phyloP scores from a whole-genome alignment of 768 basidiomycete species.

The Naganishia onofrii region DNA sequence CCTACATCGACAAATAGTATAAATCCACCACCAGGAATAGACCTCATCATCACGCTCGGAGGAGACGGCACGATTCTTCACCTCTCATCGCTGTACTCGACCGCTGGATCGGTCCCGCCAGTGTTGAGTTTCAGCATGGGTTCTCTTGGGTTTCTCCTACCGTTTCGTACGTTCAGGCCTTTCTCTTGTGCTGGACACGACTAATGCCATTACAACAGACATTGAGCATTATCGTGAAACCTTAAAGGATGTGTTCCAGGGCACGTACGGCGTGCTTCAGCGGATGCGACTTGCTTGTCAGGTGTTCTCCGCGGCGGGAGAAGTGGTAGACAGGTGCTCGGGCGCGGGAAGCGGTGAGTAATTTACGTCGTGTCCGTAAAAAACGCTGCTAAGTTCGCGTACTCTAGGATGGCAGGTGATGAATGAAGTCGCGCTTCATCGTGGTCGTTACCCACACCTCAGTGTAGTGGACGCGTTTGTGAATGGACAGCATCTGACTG shows the following conservation, averaged over 20 bases:
- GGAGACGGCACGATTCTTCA: conserved; percentile 95
- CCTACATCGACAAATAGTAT: conserved; percentile 29
- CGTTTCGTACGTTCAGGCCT: conserved; percentile 69
- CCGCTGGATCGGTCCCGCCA: conserved; percentile 82
- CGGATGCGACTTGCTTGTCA: conserved; percentile 85
- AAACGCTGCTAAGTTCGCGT: conserved; percentile 13
- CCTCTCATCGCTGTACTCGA: conserved; percentile 83
- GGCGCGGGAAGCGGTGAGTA: conserved; percentile 29
- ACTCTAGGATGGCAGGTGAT: conserved; percentile 84
- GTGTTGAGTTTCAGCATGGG: conserved; percentile 90
- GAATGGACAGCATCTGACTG: conserved; percentile 90
- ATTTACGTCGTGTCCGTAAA: conserved; percentile 2
- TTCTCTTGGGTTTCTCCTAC: conserved; percentile 85
- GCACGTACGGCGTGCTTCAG: conserved; percentile 76
- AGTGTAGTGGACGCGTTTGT: conserved; percentile 92
- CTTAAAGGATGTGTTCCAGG: conserved; percentile 71
- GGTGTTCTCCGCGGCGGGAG: conserved; percentile 59
- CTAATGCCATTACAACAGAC: conserved; percentile 58
- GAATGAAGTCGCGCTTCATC: conserved; percentile 92
- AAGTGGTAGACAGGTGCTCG: conserved; percentile 31
- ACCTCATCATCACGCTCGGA: conserved; percentile 84
- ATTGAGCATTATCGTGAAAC: conserved; percentile 82
- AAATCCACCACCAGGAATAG: conserved; percentile 56
- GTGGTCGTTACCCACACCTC: conserved; percentile 84
- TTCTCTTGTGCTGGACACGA: background rate